Base-by-base conservation (phyloP, 768 basidiomycete species). In the Tylopilus balloui region DNA sequence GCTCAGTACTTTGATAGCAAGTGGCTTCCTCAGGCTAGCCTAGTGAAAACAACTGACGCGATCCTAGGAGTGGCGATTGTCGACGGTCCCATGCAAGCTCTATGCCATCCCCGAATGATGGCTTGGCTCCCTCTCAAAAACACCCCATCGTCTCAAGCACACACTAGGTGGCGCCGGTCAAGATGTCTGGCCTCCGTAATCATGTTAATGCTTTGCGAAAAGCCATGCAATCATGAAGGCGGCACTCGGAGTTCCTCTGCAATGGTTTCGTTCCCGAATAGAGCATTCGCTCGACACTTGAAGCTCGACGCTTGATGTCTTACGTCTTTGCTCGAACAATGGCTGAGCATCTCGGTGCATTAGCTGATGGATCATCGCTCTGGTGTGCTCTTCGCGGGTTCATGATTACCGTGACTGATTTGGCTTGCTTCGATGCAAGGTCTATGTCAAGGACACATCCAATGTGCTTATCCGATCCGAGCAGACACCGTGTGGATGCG, bases 351-450 rank as follows among this genome's bases (percentile, higher is more conserved):
- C 76, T 74, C 55, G 70, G 65, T 31, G 63, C 81, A 39, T n/a
- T n/a, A 80, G 76, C 54, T 83, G 83, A 53, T 87, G 85, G 85
- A 85, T 91, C 50, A 86, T 91, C 54, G 82, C 91, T 1, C 91
- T 1, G 83, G 87, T 83, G 48, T 45, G 71, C 42, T 40, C 35
- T 48, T 29, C 36, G 24, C 45, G 27, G 28, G 25, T 20, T 19
- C 25, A 36, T 45, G 32, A 74, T 77, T 28, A 71, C 74, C 15
- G n/a, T n/a, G 12, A n/a, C 7, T n/a, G n/a, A n/a, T n/a, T n/a
- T n/a, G n/a, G n/a, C n/a, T n/a, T n/a, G n/a, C n/a, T n/a, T n/a
- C n/a, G n/a, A n/a, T n/a, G n/a, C n/a, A n/a, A n/a, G n/a, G n/a
- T n/a, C n/a, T n/a, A n/a, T n/a, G n/a, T n/a, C n/a, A n/a, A n/a